phyloP scores from a whole-genome alignment of 2,329 filamentous ascomycete genomes.

The Epichloe scottii region DNA sequence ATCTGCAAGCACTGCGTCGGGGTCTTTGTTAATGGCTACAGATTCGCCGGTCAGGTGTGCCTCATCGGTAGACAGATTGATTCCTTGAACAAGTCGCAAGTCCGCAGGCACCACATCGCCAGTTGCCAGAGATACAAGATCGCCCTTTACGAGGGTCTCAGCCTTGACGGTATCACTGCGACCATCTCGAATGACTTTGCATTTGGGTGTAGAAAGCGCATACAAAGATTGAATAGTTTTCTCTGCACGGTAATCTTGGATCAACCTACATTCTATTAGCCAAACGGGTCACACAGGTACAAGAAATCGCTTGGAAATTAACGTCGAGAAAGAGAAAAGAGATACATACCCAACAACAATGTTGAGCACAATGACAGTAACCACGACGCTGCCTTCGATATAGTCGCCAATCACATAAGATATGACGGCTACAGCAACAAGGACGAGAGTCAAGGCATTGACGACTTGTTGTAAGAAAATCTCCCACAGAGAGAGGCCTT shows the following conservation, averaged over 20 bases:
- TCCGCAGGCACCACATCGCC: conserved; percentile 62
- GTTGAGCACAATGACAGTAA: conserved; percentile 54
- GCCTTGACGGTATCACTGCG: conserved; percentile 39
- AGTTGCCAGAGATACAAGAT: conserved; percentile 48
- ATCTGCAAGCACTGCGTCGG: conserved; percentile 41
- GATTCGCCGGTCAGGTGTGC: conserved; percentile 65
- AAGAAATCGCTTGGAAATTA: background rate
- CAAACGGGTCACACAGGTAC: background rate
- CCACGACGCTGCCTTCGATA: conserved; percentile 50
- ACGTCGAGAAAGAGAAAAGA: background rate
- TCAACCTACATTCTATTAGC: conserved; percentile 26
- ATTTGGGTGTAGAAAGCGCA: conserved; percentile 44
- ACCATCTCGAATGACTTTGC: conserved; percentile 44
- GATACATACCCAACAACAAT: conserved; percentile 48
- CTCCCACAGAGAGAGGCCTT: conserved; percentile 60
- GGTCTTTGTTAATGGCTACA: conserved; percentile 52
- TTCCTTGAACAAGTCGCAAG: conserved; percentile 48
- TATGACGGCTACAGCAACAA: conserved; percentile 61
- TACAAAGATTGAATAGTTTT: conserved; percentile 50
- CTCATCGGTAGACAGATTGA: conserved; percentile 68
- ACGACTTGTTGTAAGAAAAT: conserved; percentile 67
- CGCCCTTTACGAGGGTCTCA: conserved; percentile 50
- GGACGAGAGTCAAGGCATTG: conserved; percentile 63
- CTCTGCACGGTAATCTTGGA: conserved; percentile 50
- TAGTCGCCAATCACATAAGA: conserved; percentile 54